Base-by-base conservation (phyloP, 2,329 filamentous ascomycete species). In the Aspergillus neotritici region DNA sequence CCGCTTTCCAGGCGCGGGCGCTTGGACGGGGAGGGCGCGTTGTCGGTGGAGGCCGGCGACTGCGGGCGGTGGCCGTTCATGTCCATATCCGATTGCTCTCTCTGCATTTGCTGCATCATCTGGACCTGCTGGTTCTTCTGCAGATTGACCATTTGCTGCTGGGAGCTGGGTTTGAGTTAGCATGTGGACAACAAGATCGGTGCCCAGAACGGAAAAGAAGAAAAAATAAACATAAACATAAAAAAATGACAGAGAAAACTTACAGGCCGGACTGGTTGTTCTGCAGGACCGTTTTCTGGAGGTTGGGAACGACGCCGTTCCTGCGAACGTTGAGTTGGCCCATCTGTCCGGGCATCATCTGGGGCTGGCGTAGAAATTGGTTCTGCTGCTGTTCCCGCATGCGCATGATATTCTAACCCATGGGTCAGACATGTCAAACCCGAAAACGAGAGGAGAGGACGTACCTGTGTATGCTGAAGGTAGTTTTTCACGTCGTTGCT, bases 11-110 rank as follows among this genome's bases (percentile, higher is more conserved):
- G 78, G 44, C 90, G 86, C 45, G 83, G 87, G 59, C 90, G 80
- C 73, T 97, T 97, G 50, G 86, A 91, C 2, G 91, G 91, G 28
- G 91, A 97, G 4, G 89, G 88, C 17, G 87, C 89, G 59, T 93
- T 93, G 41, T 96, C 90, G 42, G 82, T 83, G 31, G 84, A 84
- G 39, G 83, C 82, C 6, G 91, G 91, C 29, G 91, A 95, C 45
- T 84, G 82, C 21, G 88, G 84, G 47, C 89, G 81, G 54, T 84
- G 82, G 47, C 85, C 86, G 67, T 84, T 87, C 66, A 85, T 84
- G 57, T 94, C 88, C 79, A 93, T 88, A 50, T 84, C 83, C 12
- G 87, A 91, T 41, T 87, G 86, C 58, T 94, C 88, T 47, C 88
- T 79, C 64, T 91, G 86, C 86, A 95, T 94, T 63, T 86, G 82